Base-by-base conservation (phyloP, 768 basidiomycete genomes). In the Galerina marginata region DNA sequence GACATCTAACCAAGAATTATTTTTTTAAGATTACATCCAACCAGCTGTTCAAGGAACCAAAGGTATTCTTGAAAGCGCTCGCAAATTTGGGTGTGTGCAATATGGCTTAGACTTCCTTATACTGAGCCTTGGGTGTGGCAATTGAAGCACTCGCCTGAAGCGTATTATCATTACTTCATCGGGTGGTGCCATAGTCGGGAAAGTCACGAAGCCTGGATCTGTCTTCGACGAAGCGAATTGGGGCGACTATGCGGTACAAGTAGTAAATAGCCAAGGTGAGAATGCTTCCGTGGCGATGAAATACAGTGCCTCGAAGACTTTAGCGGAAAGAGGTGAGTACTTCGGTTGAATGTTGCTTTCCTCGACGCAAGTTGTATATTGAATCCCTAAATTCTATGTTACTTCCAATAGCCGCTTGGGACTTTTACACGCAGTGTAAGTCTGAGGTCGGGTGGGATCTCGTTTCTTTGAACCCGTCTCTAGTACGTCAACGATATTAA, bases 161-260 rank as follows among this genome's bases (percentile, higher is more conserved):
- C 83, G 92, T 3, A 75, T 94, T 44, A 83, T 92, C 15, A 71
- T 90, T 61, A 90, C 88, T 0, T 86, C 86, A 6, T 91, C 89
- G 1, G 57, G 49, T 5, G 57, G 42, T 9, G 54, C 55, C 2
- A 25, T 57, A 10, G 11, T 51, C 25, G 33, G 38, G 15, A 33
- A 33, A 16, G 29, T 52, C 3, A 40, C 42, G 9, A 25, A 20
- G 6, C 45, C 37, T 23, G 53, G 12, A 1, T 9, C 6, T 16
- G 14, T 47, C 16, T 46, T 57, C 63, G 75, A 69, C 25, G 87
- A 90, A 66, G 60, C 62, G 4, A 78, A 90, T 71, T 92, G 90
- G 92, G 88, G 89, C 64, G 71, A 84, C n/a, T 74, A 58, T 73
- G 83, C 6, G 66, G 84, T 26, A 66, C 72, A 51, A 72, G 75